phyloP scores from a whole-genome alignment of 169 alveolate genomes.

The Pseudocohnilembus persalinus region DNA sequence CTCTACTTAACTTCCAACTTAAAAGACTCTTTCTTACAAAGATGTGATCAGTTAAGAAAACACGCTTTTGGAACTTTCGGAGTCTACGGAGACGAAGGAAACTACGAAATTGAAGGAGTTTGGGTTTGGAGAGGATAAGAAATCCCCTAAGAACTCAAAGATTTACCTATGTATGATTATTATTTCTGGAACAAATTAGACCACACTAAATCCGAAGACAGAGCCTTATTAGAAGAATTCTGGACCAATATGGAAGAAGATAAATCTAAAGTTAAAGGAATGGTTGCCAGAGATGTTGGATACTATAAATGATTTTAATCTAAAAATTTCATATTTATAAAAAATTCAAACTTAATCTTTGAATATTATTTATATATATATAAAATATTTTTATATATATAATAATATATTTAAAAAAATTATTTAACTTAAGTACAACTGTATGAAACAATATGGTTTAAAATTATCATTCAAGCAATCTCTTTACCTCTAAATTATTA shows the following conservation, averaged over 20 bases:
- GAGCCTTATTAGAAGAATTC: slow-evolving; percentile 88
- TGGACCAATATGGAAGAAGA: slow-evolving; percentile 91
- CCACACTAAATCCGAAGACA: slow-evolving; percentile 80
- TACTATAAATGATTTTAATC: slow-evolving; percentile 46
- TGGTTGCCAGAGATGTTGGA: slow-evolving; percentile 21
- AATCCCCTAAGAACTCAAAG: slow-evolving; percentile 89
- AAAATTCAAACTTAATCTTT: too few relatives aligned
- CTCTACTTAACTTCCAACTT: slow-evolving; percentile 90
- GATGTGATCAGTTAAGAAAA: slow-evolving; percentile 92
- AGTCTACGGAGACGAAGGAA: slow-evolving; percentile 92
- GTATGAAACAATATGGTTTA: too few relatives aligned
- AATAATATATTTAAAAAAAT: too few relatives aligned
- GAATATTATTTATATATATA: too few relatives aligned
- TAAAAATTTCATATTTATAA: too few relatives aligned
- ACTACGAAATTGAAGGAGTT: slow-evolving; percentile 94
- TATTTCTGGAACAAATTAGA: slow-evolving; percentile 87
- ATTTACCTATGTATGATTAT: slow-evolving; percentile 96
- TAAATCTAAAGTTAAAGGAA: slow-evolving; percentile 74
- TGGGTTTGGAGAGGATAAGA: slow-evolving; percentile 96
- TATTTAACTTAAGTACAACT: too few relatives aligned
- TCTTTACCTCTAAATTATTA: too few relatives aligned
- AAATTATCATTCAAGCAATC: too few relatives aligned
- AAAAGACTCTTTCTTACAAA: slow-evolving; percentile 95
- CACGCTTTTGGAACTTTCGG: slow-evolving; percentile 92
- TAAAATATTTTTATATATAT: too few relatives aligned